These are phyloP conservation scores for Cladobotryum protrusum DNA, from an alignment of 2,329 filamentous ascomycete species.

Conservation along the genomic window DNA sequence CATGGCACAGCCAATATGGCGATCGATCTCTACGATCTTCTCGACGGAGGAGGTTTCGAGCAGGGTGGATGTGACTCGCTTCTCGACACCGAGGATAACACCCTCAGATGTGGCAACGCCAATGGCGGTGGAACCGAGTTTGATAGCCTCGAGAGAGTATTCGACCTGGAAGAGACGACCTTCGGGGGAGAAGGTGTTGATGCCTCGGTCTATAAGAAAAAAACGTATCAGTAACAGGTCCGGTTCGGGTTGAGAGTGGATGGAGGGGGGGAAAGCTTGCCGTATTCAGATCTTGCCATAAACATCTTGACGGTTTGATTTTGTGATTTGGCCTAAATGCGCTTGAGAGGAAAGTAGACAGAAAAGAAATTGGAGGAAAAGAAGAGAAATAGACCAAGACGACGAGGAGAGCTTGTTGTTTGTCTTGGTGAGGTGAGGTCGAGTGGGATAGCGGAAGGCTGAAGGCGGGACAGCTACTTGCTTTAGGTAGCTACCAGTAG, in stretches of 20 bases:
- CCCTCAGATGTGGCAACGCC: constrained; percentile 93
- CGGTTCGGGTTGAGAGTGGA: constrained; percentile 13
- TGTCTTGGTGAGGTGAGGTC: background rate
- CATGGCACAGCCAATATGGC: constrained; percentile 99
- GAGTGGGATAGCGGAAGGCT: constrained; percentile 14
- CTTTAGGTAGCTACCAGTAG: background rate
- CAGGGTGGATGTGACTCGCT: constrained; percentile 95
- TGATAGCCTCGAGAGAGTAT: constrained; percentile 99
- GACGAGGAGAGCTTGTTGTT: background rate
- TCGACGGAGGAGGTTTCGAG: constrained; percentile 97
- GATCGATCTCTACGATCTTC: constrained; percentile 99
- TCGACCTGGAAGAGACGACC: constrained; percentile 99
- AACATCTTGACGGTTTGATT: constrained; percentile 69
- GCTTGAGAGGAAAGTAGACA: background rate
- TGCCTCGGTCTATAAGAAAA: constrained; percentile 72
- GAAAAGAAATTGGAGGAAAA: background rate
- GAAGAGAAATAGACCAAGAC: background rate
- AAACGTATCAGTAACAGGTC: constrained; percentile 14
- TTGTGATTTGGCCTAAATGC: constrained; percentile 4
- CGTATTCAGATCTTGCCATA: constrained; percentile 99
- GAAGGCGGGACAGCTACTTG: constrained; percentile 11
- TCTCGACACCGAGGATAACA: constrained; percentile 95
- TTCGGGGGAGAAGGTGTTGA: constrained; percentile 99
- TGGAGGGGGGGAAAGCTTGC: constrained; percentile 30
- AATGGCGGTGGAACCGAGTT: constrained; percentile 96